These are phyloP conservation scores for Xylariaceae sp. DNA, from an alignment of 2,329 filamentous ascomycete species.

Conservation along the genomic window DNA sequence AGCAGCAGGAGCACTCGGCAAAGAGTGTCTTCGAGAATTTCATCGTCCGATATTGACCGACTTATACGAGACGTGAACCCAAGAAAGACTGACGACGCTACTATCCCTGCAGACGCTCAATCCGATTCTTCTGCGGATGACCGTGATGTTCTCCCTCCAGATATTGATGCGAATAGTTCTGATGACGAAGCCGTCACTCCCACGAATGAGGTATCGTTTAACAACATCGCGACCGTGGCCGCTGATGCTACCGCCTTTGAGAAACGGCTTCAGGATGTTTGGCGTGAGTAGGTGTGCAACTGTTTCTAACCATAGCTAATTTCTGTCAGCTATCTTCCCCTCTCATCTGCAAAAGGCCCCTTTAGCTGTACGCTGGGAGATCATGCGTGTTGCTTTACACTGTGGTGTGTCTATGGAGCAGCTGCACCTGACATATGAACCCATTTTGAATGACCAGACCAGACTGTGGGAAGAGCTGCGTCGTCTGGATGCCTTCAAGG, in stretches of 20 bases:
- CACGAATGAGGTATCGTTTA: conserved; percentile 1
- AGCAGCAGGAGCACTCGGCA: conserved; percentile 8
- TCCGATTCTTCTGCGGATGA: neutral
- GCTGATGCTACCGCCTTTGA: conserved; percentile 13
- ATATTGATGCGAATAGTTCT: neutral
- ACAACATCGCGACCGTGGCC: neutral
- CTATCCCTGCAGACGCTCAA: neutral
- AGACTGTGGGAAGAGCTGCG: conserved; percentile 40
- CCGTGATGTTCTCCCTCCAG: neutral
- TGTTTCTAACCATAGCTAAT: conserved; percentile 6
- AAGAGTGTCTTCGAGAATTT: conserved; percentile 4
- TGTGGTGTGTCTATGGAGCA: conserved; percentile 39
- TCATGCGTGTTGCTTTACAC: conserved; percentile 43
- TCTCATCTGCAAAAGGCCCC: conserved; percentile 40
- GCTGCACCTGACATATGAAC: conserved; percentile 34
- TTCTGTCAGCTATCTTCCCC: conserved; percentile 32
- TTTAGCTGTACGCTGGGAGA: conserved; percentile 48
- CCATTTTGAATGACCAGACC: conserved; percentile 41
- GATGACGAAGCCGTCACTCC: neutral
- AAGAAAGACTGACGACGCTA: neutral
- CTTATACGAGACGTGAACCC: neutral
- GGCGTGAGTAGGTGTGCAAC: conserved; percentile 25
- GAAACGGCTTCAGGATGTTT: conserved; percentile 27
- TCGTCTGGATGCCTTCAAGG: conserved; percentile 37
- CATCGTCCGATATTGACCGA: conserved; percentile 10